These are phyloP conservation scores for Syncephalis plumigaleata DNA, from an alignment of 371 early-diverging fungal species.

Conservation along the genomic window DNA sequence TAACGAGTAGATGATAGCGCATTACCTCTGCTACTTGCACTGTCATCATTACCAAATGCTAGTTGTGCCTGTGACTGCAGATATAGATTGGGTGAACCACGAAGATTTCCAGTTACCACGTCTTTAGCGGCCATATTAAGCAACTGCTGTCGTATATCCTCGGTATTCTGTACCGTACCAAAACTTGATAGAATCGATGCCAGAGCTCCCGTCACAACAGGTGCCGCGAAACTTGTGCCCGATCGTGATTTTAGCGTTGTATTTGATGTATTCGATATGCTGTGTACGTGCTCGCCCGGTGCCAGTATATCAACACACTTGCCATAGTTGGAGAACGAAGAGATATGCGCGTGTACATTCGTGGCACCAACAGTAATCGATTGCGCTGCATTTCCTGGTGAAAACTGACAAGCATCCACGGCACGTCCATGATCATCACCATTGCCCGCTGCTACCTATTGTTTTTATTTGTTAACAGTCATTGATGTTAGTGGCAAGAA, in stretches of 20 bases:
- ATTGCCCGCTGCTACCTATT: constrained; percentile 76
- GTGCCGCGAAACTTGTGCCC: constrained; percentile 19
- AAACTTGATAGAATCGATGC: constrained; percentile 24
- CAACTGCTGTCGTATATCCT: neutral
- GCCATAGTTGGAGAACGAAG: constrained; percentile 39
- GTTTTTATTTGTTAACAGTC: too few species aligned
- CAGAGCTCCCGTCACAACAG: constrained; percentile 58
- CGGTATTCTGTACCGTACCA: neutral
- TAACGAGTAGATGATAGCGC: too few species aligned
- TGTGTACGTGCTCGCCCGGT: constrained; percentile 11
- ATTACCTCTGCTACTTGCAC: too few species aligned
- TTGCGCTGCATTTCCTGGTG: constrained; percentile 54
- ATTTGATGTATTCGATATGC: constrained; percentile 17
- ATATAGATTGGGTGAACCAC: too few species aligned
- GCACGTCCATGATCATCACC: constrained; percentile 12
- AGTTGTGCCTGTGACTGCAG: too few species aligned
- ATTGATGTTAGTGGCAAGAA: too few species aligned
- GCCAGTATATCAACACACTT: constrained; percentile 15
- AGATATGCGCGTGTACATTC: constrained; percentile 34
- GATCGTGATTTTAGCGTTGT: constrained; percentile 3
- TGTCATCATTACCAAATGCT: too few species aligned
- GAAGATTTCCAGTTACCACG: neutral
- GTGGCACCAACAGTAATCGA: constrained; percentile 82
- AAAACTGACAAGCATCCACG: constrained; percentile 58
- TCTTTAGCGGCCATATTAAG: neutral